Evolutionary conservation across 2,329 filamentous ascomycete genomes (phyloP), one percentile per base, ranked within the genome.

Genomic region (Diaporthe aspalathi): DNA sequence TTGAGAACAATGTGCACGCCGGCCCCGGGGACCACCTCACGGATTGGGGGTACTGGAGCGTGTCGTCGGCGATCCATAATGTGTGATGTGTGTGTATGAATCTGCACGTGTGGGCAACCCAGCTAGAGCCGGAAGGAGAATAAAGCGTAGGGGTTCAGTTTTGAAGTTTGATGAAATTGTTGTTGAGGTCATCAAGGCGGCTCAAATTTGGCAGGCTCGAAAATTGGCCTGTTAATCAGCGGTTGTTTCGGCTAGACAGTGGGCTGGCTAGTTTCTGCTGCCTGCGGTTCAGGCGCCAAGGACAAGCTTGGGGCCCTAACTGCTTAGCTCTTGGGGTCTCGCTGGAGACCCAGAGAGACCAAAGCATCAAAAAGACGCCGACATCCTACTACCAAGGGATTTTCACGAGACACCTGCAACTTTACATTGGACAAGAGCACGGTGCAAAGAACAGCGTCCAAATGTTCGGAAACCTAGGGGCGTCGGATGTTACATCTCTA

Each of bases 1-100:
- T 95, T 95, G 40, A 94, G 85, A 1, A 95, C 85, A 69, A 95
- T 93, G 62, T 90, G 92, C 67, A 95, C 93, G 5, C 78, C 74
- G 5, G 90, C 88, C 45, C 92, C 92, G 0, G 87, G 85, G 5
- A 87, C 74, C 38, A 93, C 90, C 73, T 90, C 81, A 14, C 78
- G 77, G n/a, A 79, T 80, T 5, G 79, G 85, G 0, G 87, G 87
- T 12, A 89, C 84, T 16, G 73, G 70, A 3, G 74, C 72, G 29
- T 69, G 69, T 27, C 63, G 57, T 32, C 50, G 43, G 24, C 43
- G 60, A 49, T 63, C 60, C 60, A 63, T 63, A 1, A 12, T 22
- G 27, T n/a, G 24, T 16, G 3, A 14, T 22, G 20, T 29, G 16
- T n/a, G 6, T 32, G 9, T n/a, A 9, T 45, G 14, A 11, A 16